phyloP scores from a whole-genome alignment of 345 rosid species.

The Erucastrum elatum region DNA sequence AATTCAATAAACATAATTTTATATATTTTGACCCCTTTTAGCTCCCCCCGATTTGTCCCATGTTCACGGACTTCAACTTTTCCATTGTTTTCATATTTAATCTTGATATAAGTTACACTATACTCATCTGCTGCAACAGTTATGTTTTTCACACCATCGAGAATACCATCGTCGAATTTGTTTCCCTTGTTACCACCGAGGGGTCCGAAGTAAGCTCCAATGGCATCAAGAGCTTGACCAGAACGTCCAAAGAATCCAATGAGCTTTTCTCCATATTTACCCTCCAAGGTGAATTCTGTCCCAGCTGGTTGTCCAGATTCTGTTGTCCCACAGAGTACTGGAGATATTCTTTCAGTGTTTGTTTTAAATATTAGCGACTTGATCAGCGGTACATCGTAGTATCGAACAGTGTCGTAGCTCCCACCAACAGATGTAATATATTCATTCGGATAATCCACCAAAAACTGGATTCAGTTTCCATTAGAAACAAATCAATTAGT shows the following conservation, averaged over 20 bases:
- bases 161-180: conserved; percentile 33
- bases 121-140: background rate
- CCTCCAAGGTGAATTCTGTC: conserved; percentile 12
- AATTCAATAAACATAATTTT: background rate
- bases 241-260: conserved; percentile 34
- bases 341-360: conserved; percentile 6
- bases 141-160: conserved; percentile 24
- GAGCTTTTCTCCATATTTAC: conserved; percentile 30
- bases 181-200: conserved; percentile 29
- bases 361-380: conserved; percentile 15
- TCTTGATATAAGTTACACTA: conserved; percentile 17
- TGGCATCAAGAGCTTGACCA: conserved; percentile 27
- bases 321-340: background rate
- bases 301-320: background rate
- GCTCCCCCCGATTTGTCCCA: background rate
- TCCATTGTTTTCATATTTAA: conserved; percentile 29
- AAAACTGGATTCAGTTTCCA: conserved; percentile 21
- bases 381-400: background rate
- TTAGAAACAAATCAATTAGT: background rate
- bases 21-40: conserved; percentile 11
- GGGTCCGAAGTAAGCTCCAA: conserved; percentile 32
- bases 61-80: conserved; percentile 20
- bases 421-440: conserved; percentile 32
- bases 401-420: background rate
- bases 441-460: conserved; percentile 34